Evolutionary conservation across 371 early-diverging fungal species (phyloP).

Genomic region (Syncephalastrum racemosum): DNA sequence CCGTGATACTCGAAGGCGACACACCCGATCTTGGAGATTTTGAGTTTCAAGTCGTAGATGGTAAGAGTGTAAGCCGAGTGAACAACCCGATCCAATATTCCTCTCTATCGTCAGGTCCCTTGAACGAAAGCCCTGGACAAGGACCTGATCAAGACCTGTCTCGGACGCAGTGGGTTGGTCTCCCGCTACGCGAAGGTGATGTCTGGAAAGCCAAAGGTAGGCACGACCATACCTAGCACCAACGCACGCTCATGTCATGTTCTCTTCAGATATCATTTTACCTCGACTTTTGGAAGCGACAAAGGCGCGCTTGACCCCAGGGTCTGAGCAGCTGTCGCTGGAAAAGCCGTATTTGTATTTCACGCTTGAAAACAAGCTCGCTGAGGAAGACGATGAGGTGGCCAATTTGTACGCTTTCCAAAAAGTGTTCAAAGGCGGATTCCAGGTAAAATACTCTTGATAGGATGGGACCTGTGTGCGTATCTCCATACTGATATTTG

Average conservation of each 20-base stretch:
- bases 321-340: conserved; percentile 25
- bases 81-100: background rate
- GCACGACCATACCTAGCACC: background rate
- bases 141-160: conserved; percentile 29
- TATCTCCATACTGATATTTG: too few relatives aligned
- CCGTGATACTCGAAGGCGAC: conserved; percentile 54
- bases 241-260: background rate
- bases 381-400: conserved; percentile 36
- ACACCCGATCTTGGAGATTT: conserved; percentile 68
- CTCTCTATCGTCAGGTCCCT: conserved; percentile 20
- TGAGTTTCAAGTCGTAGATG: conserved; percentile 57
- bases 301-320: conserved; percentile 14
- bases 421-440: conserved; percentile 55
- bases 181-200: conserved; percentile 34
- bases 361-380: conserved; percentile 32
- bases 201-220: conserved; percentile 54
- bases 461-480: background rate
- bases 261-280: conserved; percentile 23
- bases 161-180: conserved; percentile 50
- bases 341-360: conserved; percentile 32
- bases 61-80: conserved; percentile 14
- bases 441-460: conserved; percentile 47
- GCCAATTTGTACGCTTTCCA: conserved; percentile 59
- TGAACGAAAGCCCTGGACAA: conserved; percentile 26
- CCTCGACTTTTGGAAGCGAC: conserved; percentile 27